Base-by-base conservation (phyloP, 2,329 filamentous ascomycete species). In the Cercospora sesami region DNA sequence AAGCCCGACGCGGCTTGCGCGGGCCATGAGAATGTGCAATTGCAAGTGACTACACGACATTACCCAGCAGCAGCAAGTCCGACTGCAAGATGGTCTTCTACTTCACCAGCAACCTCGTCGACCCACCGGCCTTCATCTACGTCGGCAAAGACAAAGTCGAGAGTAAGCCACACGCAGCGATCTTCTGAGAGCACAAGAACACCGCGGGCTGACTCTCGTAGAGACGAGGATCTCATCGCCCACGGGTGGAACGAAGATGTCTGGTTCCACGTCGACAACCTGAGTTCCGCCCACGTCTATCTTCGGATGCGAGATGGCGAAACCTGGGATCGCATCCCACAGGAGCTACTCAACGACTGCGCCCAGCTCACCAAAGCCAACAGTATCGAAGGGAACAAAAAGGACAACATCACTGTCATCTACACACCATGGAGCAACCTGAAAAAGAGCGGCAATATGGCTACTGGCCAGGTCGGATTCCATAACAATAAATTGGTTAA, bases 91-190 rank as follows among this genome's bases (percentile, higher is more conserved):
- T 99, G 95, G 95, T 99, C 58, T 97, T 91, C 83, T 98, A 98
- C 81, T 98, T 95, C 80, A 95, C 89, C 1, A 98, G 94, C 28
- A 94, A 87, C 69, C 88, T 89, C 51, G 92, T 96, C 45, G 86
- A 89, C 12, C 94, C 95, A 1, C 79, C 93, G 33, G 94, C 93
- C 51, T 94, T 90, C 78, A 89, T 99, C 77, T 99, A 99, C 79
- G 93, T 97, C 68, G 95, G 95, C 80, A 99, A 98, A 81, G 95
- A 99, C 85, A 99, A 99, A 83, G 94, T 95, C 75, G 95, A 99
- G 84, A 99, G 95, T 97, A 85, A 77, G 90, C 64, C 60, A 36
- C 28, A 73, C 53, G 63, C 26, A 69, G 71, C 66, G 66, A 28
- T 42, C 23, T 36, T 4, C 33, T 16, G 5, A n/a, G 33, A 23